Evolutionary conservation across 257 asterid genomes (phyloP).

Genomic region (Solanum neorickii): DNA sequence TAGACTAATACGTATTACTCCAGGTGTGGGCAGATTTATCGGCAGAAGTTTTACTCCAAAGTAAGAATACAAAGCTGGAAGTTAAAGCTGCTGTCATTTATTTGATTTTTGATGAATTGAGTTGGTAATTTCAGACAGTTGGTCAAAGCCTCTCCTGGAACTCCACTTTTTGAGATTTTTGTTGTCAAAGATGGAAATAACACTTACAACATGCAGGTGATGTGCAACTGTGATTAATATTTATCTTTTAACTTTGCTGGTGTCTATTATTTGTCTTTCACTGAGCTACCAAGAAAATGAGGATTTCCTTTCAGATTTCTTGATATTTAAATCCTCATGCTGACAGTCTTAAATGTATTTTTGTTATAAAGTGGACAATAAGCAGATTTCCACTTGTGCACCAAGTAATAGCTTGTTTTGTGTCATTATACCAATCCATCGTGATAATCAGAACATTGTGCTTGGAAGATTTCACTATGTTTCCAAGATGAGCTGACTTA

Average conservation of each 20-base stretch:
- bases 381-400: not conserved
- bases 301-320: not conserved
- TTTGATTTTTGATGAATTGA: not conserved
- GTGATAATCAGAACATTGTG: not conserved
- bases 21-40: slow-evolving; percentile 81
- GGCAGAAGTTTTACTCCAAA: slow-evolving; percentile 89
- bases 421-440: not conserved
- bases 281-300: not conserved
- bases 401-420: not conserved
- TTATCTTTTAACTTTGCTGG: not conserved
- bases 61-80: slow-evolving; percentile 21
- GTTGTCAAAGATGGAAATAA: slow-evolving; percentile 70
- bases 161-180: slow-evolving; percentile 83
- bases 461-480: not conserved
- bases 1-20: slow-evolving; percentile 66
- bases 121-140: slow-evolving; percentile 57
- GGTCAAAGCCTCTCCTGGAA: slow-evolving; percentile 81
- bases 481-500: not conserved
- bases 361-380: not conserved
- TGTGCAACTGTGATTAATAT: not conserved
- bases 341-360: not conserved
- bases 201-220: slow-evolving; percentile 73
- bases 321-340: not conserved
- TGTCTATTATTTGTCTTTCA: not conserved
- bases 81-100: not conserved